Base-by-base conservation (phyloP, 78 protist species). In the Guillardia theta region DNA sequence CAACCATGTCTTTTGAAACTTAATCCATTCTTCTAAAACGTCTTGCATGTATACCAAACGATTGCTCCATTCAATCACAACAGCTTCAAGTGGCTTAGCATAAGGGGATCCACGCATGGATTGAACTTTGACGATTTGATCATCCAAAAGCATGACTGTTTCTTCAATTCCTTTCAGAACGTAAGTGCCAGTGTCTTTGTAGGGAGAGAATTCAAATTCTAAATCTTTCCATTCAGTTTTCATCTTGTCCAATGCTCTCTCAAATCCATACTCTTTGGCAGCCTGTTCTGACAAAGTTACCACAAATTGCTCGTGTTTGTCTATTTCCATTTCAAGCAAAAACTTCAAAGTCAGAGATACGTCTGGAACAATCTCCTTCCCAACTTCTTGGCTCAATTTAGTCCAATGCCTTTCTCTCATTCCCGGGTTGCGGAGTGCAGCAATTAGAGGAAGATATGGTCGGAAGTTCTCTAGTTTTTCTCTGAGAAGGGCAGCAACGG, bases 321-420 rank as follows among this genome's bases (percentile, higher is more conserved):
- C 36, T 22, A 96, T 50, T 3, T 64, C 93, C 76, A 96, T 36
- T 6, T 87, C 93, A 43, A 96, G 92, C 36, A 93, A 5, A 27
- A 30, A 6, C 37, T 3, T 24, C 37, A 96, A 5, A 0, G 94
- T 96, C 53, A 70, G 5, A 2, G 88, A 21, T 27, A 21, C 77
- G 62, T 93, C 94, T 4, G 97, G 96, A 36, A 48, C 50, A 36
- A 96, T 19, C 43, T 62, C 88, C 58, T 54, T 15, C 19, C 94
- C 94, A 1, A 83, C 37, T 58, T 43, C 80, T 15, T 37, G 12
- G 8, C 53, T 44, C 21, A 80, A 48, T 6, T 47, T 15, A 36
- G 39, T 62, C 98, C 98, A 98, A 94, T 98, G 98, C 1, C 98
- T 93, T 9, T 95, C 96, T 27, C 96, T 47, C 94, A 98, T 93